A percentile compares a stretch with the other conserved stretches of the same genome.
These are phyloP conservation scores for Aspergillus affinis DNA, from an alignment of 495 filamentous ascomycete genomes.

Conservation along the genomic window DNA sequence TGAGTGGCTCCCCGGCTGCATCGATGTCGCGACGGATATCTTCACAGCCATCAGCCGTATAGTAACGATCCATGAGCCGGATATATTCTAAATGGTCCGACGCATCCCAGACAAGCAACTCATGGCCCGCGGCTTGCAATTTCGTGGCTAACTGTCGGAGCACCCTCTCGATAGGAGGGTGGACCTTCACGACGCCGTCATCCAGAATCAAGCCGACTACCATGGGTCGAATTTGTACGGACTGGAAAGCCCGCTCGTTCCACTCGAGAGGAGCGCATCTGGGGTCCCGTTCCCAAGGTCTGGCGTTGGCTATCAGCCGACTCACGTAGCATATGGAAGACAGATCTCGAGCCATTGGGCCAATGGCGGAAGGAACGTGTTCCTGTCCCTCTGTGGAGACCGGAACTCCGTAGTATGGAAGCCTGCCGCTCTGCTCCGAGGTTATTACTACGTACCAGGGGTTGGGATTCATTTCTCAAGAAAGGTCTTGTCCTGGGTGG, in stretches of 20 bases:
- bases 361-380: conserved; percentile 52
- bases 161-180: conserved; percentile 48
- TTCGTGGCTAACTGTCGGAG: conserved; percentile 35
- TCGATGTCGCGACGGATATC: conserved; percentile 51
- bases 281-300: conserved; percentile 49
- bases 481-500: background rate
- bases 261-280: conserved; percentile 48
- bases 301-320: conserved; percentile 35
- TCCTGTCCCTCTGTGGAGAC: conserved; percentile 55
- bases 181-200: conserved; percentile 50
- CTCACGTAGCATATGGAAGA: conserved; percentile 40
- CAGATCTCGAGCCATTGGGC: conserved; percentile 50
- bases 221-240: conserved; percentile 40
- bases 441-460: background rate
- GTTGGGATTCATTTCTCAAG: background rate
- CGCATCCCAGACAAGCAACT: conserved; percentile 48
- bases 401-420: conserved; percentile 47
- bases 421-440: conserved; percentile 35
- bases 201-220: conserved; percentile 50
- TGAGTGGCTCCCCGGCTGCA: conserved; percentile 51
- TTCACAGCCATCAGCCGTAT: conserved; percentile 55
- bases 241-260: conserved; percentile 39
- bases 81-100: conserved; percentile 45
- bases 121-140: conserved; percentile 44
- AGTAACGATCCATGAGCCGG: conserved; percentile 50